phyloP scores from a whole-genome alignment of 257 asterid genomes.

The Primulina eburnea region DNA sequence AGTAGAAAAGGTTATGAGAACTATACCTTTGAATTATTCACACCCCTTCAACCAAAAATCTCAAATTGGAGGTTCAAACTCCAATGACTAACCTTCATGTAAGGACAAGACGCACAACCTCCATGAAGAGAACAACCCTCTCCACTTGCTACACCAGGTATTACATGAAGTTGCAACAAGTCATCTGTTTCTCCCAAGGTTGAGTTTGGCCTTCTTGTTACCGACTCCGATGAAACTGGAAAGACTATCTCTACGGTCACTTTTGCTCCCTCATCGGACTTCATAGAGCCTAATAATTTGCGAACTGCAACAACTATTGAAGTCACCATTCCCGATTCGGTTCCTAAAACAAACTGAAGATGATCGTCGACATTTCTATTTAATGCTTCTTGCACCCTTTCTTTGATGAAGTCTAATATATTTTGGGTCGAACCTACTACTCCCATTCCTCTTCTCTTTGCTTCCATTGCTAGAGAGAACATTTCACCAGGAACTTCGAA shows the following conservation, averaged over 20 bases:
- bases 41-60: no score
- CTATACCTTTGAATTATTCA: not conserved
- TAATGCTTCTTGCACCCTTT: constrained; percentile 70
- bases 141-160: constrained; percentile 93
- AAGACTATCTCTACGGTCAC: constrained; percentile 85
- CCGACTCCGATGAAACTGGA: constrained; percentile 90
- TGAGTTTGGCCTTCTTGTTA: constrained; percentile 51
- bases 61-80: no score
- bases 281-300: constrained; percentile 43
- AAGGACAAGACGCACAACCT: constrained; percentile 99
- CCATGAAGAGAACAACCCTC: constrained; percentile 99
- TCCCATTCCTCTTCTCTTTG: constrained; percentile 92
- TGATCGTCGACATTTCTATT: constrained; percentile 76
- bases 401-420: constrained; percentile 82
- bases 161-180: constrained; percentile 39
- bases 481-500: constrained; percentile 98
- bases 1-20: constrained; percentile 4
- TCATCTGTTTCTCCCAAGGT: constrained; percentile 39
- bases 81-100: constrained; percentile 71
- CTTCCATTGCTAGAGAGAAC: constrained; percentile 94
- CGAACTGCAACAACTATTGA: constrained; percentile 82
- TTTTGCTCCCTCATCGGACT: constrained; percentile 39
- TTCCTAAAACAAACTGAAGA: constrained; percentile 93
- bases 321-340: constrained; percentile 98
- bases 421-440: constrained; percentile 92